Evolutionary conservation across 495 filamentous ascomycete genomes (phyloP), one percentile per base, ranked within the genome.

Genomic region (Glarea lozoyensis): DNA sequence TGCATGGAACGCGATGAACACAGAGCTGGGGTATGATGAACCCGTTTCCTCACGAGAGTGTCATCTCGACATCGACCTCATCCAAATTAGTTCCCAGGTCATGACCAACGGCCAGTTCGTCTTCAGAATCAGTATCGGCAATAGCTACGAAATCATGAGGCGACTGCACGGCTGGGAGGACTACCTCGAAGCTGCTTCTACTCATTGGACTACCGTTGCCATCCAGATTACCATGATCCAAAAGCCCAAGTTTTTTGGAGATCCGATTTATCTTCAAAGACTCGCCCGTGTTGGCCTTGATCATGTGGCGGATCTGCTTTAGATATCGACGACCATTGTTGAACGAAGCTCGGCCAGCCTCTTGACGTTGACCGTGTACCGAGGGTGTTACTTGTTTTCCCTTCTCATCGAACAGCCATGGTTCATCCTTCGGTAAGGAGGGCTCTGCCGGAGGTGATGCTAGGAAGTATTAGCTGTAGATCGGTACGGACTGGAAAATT

Each of bases 371-470:
- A 23, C 34, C 13, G 5, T 27, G 12, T 12, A 54, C 43, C 12
- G 50, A 54, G 5, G 54, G 54, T 2, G 50, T 54, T 10, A 54
- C 46, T 20, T 42, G 35, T 1, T 29, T 30, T 12, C 50, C 54
- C 5, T 33, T 18, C 1, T 21, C 30, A 25, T 53, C 46, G 18
- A 13, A 31, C 23, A 50, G 44, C 36, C 38, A 53, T 17, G 30
- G 18, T 17, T 33, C 18, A 12, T 13, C 13, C 19, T 29, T 24
- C 17, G 9, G 17, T 22, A 16, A 13, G 2, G 11, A n/a, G 3
- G 45, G 23, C 27, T 44, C 44, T 16, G 35, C 1, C 2, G n/a
- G 22, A 24, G 7, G 25, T 25, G 10, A 17, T 40, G 37, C 7
- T 37, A 31, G 29, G 2, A 2, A 37, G 3, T 16, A 7, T 42